A percentile compares a stretch with the other conserved stretches of the same genome.
phyloP scores from a whole-genome alignment of 768 basidiomycete species.

The Terana coerulea region DNA sequence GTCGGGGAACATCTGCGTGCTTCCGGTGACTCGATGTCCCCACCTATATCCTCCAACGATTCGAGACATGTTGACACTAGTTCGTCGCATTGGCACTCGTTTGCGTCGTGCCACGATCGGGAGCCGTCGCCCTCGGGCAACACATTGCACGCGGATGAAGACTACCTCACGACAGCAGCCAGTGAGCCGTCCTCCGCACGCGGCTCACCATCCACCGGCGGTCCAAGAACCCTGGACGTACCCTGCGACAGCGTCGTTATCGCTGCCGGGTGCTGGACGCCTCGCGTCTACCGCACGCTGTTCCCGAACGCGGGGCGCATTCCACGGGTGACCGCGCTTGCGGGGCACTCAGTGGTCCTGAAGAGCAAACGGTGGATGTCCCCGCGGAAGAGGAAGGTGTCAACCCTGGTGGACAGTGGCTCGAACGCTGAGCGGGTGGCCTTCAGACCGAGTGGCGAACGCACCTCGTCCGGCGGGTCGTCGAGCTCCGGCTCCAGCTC shows the following conservation, averaged over 20 bases:
- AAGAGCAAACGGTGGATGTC: conserved; percentile 24
- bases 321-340: conserved; percentile 26
- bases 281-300: conserved; percentile 28
- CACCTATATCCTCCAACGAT: neutral
- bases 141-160: neutral
- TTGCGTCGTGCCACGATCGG: neutral
- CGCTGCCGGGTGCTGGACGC: conserved; percentile 36
- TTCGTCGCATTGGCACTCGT: conserved; percentile 7
- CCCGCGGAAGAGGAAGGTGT: no score
- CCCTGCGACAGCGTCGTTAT: conserved; percentile 30
- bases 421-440: no score
- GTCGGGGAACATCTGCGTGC: no score
- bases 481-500: no score
- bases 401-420: no score
- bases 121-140: neutral
- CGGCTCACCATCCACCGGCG: no score
- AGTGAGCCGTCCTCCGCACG: no score
- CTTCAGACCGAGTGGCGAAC: no score
- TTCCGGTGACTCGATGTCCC: conserved; percentile 1
- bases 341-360: conserved; percentile 27
- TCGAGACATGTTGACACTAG: neutral
- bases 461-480: no score
- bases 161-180: neutral
- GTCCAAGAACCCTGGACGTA: conserved; percentile 14
- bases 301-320: conserved; percentile 26